Conservation (phyloP, 176 grass and related monocot genomes). For the Hyparrhenia diplandra region DNA sequence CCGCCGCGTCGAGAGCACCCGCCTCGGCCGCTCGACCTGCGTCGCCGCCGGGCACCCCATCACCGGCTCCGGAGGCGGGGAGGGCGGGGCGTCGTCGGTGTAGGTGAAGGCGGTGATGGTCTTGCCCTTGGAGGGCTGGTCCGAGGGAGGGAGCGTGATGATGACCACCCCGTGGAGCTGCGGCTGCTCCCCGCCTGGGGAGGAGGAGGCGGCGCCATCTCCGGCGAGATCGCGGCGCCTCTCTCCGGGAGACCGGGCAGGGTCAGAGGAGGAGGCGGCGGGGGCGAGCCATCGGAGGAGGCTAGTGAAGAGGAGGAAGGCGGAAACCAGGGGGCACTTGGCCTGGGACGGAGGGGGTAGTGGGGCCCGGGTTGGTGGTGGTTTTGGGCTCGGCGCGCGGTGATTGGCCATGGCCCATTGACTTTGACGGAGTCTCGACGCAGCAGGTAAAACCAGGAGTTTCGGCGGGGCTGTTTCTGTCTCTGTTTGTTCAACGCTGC, state of each 20-base stretch:
- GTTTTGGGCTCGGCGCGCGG: conserved; percentile 1
- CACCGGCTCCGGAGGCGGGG: neutral
- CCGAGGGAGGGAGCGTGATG: conserved; percentile 85
- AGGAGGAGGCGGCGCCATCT: conserved; percentile 28
- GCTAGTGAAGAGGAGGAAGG: conserved; percentile 9
- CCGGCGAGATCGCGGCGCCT: conserved; percentile 22
- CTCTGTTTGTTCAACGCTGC: neutral
- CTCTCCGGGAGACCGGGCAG: neutral
- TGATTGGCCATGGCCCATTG: conserved; percentile 4
- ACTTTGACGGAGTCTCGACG: conserved; percentile 14
- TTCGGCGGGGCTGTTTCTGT: neutral
- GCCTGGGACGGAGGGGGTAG: neutral
- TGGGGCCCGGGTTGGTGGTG: neutral
- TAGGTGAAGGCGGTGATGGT: conserved; percentile 92
- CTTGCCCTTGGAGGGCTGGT: conserved; percentile 97
- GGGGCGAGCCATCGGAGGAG: conserved; percentile 22
- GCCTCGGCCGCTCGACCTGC: conserved; percentile 17
- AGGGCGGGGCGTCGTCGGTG: conserved; percentile 38
- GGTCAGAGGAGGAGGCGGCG: conserved; percentile 40
- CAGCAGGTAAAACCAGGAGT: neutral
- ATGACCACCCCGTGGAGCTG: conserved; percentile 90
- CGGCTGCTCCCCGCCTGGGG: neutral
- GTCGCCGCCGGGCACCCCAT: neutral
- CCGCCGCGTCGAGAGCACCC: conserved; percentile 31
- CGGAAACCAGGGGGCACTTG: conserved; percentile 2